Base-by-base conservation (phyloP, 2,329 filamentous ascomycete genomes). In the Xylariaceae sp. region DNA sequence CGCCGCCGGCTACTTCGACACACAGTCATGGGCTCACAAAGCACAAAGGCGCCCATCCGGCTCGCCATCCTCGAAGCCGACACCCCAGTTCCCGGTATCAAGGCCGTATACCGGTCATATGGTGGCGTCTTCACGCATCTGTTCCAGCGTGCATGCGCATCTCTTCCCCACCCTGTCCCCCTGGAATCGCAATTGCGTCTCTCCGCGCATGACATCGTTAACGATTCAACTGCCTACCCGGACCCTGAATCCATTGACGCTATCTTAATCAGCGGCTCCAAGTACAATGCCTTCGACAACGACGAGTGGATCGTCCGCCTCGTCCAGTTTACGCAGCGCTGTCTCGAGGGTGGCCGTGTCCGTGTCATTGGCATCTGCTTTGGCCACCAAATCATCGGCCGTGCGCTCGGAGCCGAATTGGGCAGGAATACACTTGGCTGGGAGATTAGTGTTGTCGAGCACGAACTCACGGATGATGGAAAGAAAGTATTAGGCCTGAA, bases 21-120 rank as follows among this genome's bases (percentile, higher is more conserved):
- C n/a, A 42, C 37, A 37, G 59, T 39, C 48, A 68, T 68, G 65
- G 65, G 65, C 48, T 73, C 69, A 51, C 59, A 54, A 57, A 53
- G 56, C 36, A 22, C 57, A 42, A 60, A 65, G 36, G 54, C 63
- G n/a, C 81, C 81, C 29, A 74, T 92, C 61, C 86, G 88, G 52
- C 86, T 96, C 71, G 91, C 92, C 44, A 80, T 97, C 63, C 84
- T 97, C 62, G 89, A 96, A 77, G 87, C 88, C 75, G 92, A 96
- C 72, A 88, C 82, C 1, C 90, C 90, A 1, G 76, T 87, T 47
- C 80, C 83, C 1, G 71, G 79, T 41, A 81, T 86, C 36, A 74
- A 80, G 51, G 78, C 78, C 51, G 82, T 82, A 64, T 91, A 87
- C 71, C 81, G 83, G 48, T 78, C 79, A 56, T 96, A 96, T 72